Conservation (phyloP, 768 basidiomycete species). For the Agaricus subrufescens region DNA sequence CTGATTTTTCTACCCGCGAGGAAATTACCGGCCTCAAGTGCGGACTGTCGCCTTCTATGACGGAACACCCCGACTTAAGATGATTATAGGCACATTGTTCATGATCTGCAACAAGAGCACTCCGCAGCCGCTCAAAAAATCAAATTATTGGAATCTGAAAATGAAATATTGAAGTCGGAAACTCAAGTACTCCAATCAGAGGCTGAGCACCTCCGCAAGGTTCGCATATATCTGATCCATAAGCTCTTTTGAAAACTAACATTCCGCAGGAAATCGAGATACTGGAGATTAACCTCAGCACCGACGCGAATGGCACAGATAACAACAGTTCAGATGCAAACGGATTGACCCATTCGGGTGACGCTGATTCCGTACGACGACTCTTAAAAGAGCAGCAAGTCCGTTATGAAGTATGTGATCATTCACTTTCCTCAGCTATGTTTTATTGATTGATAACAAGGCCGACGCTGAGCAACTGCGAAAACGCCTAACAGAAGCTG, state of each 20-base stretch:
- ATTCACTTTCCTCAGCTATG: neutral
- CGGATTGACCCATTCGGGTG: slow-evolving; percentile 16
- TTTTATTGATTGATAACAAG: slow-evolving; percentile 24
- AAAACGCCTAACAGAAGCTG: slow-evolving; percentile 62
- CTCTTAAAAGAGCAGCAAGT: slow-evolving; percentile 42
- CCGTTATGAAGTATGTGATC: slow-evolving; percentile 45
- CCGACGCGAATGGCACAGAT: slow-evolving; percentile 42
- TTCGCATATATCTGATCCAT: slow-evolving; percentile 17
- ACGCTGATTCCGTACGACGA: slow-evolving; percentile 36
- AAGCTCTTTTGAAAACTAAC: slow-evolving; percentile 2
- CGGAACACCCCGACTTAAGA: neutral
- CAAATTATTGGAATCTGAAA: slow-evolving; percentile 74
- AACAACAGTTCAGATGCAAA: slow-evolving; percentile 27
- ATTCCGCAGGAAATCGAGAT: slow-evolving; percentile 60
- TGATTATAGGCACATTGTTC: slow-evolving; percentile 68
- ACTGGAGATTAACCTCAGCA: slow-evolving; percentile 73
- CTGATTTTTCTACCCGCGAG: slow-evolving; percentile 49
- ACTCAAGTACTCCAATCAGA: slow-evolving; percentile 65
- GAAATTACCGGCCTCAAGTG: slow-evolving; percentile 86
- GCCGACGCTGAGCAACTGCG: slow-evolving; percentile 64
- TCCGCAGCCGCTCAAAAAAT: slow-evolving; percentile 53
- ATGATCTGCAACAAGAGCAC: slow-evolving; percentile 84
- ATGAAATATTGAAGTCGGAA: slow-evolving; percentile 61
- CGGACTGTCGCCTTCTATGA: slow-evolving; percentile 10
- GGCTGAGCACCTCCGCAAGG: slow-evolving; percentile 71